Evolutionary conservation across 179 eudicot species (phyloP).

Genomic region (Camellia oleifera): DNA sequence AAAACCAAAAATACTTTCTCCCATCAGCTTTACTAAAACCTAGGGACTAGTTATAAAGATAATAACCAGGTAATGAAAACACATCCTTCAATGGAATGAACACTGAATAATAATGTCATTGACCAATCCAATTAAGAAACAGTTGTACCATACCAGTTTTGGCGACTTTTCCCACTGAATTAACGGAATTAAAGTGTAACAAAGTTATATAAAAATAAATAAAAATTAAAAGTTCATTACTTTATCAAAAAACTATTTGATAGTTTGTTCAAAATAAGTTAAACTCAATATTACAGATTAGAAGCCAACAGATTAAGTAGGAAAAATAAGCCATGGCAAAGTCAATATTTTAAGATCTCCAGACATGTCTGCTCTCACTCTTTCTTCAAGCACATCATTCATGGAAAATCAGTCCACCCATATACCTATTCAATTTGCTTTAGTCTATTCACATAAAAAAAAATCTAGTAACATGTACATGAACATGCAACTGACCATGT

Average conservation of each 20-base stretch:
- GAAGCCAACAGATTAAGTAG: neutral
- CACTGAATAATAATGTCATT: neutral
- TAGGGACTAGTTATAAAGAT: neutral
- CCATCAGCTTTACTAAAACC: conserved; percentile 12
- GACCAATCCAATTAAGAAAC: neutral
- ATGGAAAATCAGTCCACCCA: neutral
- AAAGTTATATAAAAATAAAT: no score
- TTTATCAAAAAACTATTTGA: neutral
- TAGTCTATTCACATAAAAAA: neutral
- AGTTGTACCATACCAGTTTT: neutral
- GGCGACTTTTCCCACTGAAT: neutral
- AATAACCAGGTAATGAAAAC: conserved; percentile 8
- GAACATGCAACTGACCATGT: neutral
- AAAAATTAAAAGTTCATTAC: no score
- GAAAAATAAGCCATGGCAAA: neutral
- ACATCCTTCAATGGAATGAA: neutral
- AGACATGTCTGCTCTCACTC: neutral
- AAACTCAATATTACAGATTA: neutral
- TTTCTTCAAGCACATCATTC: conserved; percentile 3
- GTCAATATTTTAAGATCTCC: neutral
- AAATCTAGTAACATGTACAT: neutral
- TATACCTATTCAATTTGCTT: neutral
- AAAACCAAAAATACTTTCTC: conserved; percentile 13
- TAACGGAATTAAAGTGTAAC: neutral
- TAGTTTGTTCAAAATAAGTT: neutral